Conservation (phyloP, 2,329 filamentous ascomycete genomes). For the Ceratocystis variospora region DNA sequence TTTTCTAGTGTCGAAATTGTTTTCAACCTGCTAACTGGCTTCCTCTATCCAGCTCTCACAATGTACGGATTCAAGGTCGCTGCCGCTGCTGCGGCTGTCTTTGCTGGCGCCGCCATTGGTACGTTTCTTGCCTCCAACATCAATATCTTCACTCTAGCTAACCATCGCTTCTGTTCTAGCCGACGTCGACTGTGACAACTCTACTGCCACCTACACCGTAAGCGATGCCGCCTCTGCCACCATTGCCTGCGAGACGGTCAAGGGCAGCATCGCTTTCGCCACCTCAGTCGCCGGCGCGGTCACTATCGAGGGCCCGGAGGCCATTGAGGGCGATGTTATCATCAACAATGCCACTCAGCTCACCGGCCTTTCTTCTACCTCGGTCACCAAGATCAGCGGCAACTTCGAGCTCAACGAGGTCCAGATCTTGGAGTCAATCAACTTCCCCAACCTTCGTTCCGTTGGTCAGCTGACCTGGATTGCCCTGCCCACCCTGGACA, state of each 20-base stretch:
- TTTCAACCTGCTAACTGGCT: not conserved
- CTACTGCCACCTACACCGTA: slow-evolving; percentile 36
- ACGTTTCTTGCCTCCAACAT: slow-evolving; percentile 21
- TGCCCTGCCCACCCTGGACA: slow-evolving; percentile 50
- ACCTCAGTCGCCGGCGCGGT: slow-evolving; percentile 38
- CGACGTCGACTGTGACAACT: slow-evolving; percentile 23
- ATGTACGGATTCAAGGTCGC: slow-evolving; percentile 36
- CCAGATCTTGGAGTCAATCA: slow-evolving; percentile 53
- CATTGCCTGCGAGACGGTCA: slow-evolving; percentile 49
- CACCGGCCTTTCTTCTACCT: slow-evolving; percentile 45
- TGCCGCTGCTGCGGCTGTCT: slow-evolving; percentile 33
- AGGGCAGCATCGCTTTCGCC: slow-evolving; percentile 39
- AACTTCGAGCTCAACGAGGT: slow-evolving; percentile 56
- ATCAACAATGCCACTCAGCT: slow-evolving; percentile 45
- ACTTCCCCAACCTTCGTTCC: slow-evolving; percentile 48
- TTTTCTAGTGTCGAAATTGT: not conserved
- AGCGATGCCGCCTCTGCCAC: slow-evolving; percentile 48
- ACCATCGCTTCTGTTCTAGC: not conserved
- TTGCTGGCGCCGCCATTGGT: slow-evolving; percentile 32
- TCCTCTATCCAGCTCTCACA: slow-evolving; percentile 23
- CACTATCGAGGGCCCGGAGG: slow-evolving; percentile 44
- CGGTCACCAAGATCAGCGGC: slow-evolving; percentile 52
- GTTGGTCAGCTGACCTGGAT: slow-evolving; percentile 58
- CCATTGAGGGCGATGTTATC: slow-evolving; percentile 44
- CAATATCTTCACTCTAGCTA: not conserved